Evolutionary conservation across 495 filamentous ascomycete genomes (phyloP).

Genomic region (Talaromyces trachyspermus): DNA sequence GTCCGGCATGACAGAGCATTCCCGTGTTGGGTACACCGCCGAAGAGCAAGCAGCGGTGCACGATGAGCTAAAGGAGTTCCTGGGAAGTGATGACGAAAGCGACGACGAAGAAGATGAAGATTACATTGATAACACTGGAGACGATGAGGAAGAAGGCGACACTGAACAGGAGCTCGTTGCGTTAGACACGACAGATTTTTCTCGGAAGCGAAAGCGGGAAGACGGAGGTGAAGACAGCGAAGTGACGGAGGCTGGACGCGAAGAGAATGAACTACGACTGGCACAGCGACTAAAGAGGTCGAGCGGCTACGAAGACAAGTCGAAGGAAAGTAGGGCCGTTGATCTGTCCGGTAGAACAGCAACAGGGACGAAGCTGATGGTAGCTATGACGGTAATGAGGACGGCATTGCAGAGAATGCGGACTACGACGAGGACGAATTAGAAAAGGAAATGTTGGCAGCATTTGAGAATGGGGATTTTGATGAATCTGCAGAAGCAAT

Average conservation of each 20-base stretch:
- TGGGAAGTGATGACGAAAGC: slow-evolving; percentile 58
- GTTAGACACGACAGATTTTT: too few species aligned
- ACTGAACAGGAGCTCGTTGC: slow-evolving; percentile 33
- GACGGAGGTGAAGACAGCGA: slow-evolving; percentile 27
- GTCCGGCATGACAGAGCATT: slow-evolving; percentile 24
- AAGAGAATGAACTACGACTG: slow-evolving; percentile 33
- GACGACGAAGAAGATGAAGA: slow-evolving; percentile 35
- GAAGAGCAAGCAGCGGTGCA: slow-evolving; percentile 48
- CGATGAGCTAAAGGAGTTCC: slow-evolving; percentile 71
- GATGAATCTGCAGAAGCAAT: slow-evolving; percentile 27
- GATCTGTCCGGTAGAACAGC: slow-evolving; percentile 10
- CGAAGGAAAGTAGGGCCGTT: slow-evolving; percentile 19
- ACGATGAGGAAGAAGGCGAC: slow-evolving; percentile 50
- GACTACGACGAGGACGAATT: slow-evolving; percentile 54
- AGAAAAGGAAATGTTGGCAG: slow-evolving; percentile 60
- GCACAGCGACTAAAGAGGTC: slow-evolving; percentile 45
- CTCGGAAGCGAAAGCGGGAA: slow-evolving; percentile 37
- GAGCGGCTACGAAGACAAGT: slow-evolving; percentile 42
- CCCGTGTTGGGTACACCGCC: slow-evolving; percentile 34
- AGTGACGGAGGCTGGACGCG: slow-evolving; percentile 21
- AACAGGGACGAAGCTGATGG: slow-evolving; percentile 14
- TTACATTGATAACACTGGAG: slow-evolving; percentile 39
- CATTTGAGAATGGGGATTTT: slow-evolving; percentile 48
- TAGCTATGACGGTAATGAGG: slow-evolving; percentile 19
- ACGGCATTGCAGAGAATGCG: slow-evolving; percentile 21